phyloP scores from a whole-genome alignment of 2,329 filamentous ascomycete genomes.

The Colletotrichum sp. region DNA sequence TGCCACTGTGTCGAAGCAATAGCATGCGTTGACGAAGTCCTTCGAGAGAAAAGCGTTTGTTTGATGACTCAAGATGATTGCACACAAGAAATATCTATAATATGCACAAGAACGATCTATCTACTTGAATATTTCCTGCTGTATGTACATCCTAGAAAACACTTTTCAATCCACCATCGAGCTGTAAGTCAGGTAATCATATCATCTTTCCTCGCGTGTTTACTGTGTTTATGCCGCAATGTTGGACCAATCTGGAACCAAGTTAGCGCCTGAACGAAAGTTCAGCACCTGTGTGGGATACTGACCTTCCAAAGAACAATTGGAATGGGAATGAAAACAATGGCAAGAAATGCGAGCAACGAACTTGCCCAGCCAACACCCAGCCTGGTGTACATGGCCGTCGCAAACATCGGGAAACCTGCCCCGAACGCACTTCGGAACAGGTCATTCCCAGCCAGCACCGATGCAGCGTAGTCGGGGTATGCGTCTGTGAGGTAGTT shows the following conservation, averaged over 20 bases:
- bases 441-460: constrained; percentile 24
- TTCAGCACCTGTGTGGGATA: accelerated
- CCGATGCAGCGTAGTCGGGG: constrained; percentile 21
- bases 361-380: constrained; percentile 22
- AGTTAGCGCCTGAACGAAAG: neutral
- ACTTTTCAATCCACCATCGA: neutral
- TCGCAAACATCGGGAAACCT: constrained; percentile 18
- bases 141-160: neutral
- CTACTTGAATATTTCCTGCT: neutral
- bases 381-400: constrained; percentile 22
- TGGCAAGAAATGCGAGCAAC: constrained; percentile 6
- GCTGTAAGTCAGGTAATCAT: neutral
- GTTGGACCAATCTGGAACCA: neutral
- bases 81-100: neutral
- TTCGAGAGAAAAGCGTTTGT: too few relatives aligned
- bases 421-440: constrained; percentile 18
- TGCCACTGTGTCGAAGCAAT: neutral
- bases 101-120: neutral
- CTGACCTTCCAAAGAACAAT: neutral
- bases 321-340: neutral
- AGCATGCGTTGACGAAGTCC: neutral
- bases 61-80: too few relatives aligned
- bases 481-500: constrained; percentile 25
- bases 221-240: neutral
- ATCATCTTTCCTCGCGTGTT: neutral